Conservation (phyloP, 352 stramenopile species). For the Phytophthora fragariaefolia region DNA sequence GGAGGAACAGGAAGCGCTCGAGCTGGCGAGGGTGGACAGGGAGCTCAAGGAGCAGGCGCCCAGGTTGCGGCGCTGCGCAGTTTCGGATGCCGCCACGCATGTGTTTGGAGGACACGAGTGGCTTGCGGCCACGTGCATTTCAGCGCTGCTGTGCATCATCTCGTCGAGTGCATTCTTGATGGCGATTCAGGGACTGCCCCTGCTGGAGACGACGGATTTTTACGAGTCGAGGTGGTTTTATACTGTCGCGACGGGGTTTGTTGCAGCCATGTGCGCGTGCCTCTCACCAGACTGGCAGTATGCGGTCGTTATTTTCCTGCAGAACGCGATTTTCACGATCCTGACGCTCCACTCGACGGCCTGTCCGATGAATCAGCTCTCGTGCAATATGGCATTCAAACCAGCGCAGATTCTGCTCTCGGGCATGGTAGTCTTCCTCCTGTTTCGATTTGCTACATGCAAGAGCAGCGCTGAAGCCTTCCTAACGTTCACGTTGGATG, state of each 20-base stretch:
- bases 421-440: slow-evolving; percentile 47
- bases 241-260: slow-evolving; percentile 42
- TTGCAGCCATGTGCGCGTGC: slow-evolving; percentile 53
- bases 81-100: slow-evolving; percentile 31
- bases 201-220: slow-evolving; percentile 56
- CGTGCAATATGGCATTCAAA: slow-evolving; percentile 43
- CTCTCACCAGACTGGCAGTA: slow-evolving; percentile 62
- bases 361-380: slow-evolving; percentile 67
- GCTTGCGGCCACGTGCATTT: slow-evolving; percentile 50
- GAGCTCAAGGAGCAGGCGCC: slow-evolving; percentile 36
- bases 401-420: slow-evolving; percentile 43
- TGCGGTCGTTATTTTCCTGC: slow-evolving; percentile 44
- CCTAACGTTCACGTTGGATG: slow-evolving; percentile 57
- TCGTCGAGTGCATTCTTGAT: slow-evolving; percentile 45
- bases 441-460: slow-evolving; percentile 53
- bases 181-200: slow-evolving; percentile 36
- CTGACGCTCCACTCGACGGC: slow-evolving; percentile 64
- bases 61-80: slow-evolving; percentile 34
- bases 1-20: slow-evolving; percentile 35
- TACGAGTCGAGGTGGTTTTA: slow-evolving; percentile 59
- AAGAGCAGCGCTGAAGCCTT: slow-evolving; percentile 40
- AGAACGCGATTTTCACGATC: slow-evolving; percentile 57
- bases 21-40: slow-evolving; percentile 35
- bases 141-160: slow-evolving; percentile 36
- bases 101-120: slow-evolving; percentile 47